Base-by-base conservation (phyloP, 257 asterid genomes). In the Capsicum chinense region DNA sequence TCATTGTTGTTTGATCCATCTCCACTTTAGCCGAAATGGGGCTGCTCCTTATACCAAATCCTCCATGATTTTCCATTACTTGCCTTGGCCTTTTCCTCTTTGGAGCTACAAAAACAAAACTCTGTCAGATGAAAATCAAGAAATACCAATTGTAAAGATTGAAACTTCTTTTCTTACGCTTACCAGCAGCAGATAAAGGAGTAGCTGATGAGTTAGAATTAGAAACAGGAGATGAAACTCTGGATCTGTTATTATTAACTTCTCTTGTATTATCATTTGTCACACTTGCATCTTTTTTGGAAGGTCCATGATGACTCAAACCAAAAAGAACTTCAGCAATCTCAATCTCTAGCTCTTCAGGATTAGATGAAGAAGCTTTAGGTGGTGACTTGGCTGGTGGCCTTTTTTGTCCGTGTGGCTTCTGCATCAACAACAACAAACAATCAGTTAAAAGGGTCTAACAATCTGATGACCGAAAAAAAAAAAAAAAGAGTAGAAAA, bases 331-430 rank as follows among this genome's bases (percentile, higher is more conserved):
- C 98, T 90, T 95, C 98, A 1, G 99, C 99, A 47, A 97, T 95
- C 86, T 97, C 99, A 54, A 97, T 90, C 94, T 97, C 99, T 6
- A 95, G 83, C 88, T 95, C 98, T 89, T 96, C 99, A 0, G 95
- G 97, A 87, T 92, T 81, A 6, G 94, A 88, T 10, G 98, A 92
- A 54, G 91, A 87, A 3, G 94, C 90, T 85, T 93, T 96, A 6
- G 92, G 84, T 3, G 95, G 86, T n/a, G 88, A 91, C 71, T 92
- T 93, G 0, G 94, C 95, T 6, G 97, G 98, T 88, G 93, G 94
- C 1, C 82, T 93, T 89, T 92, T 92, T n/a, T 87, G 87, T 54
- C 97, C 91, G 80, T 79, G 86, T 39, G 87, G 89, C 85, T 93
- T 97, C 99, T 97, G 86, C 88, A 87, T 48, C 60, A 81, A 59